A percentile compares a stretch with the other conserved stretches of the same genome.
phyloP scores from a whole-genome alignment of 805 yeast species.

The Isabelozyma heimii region DNA sequence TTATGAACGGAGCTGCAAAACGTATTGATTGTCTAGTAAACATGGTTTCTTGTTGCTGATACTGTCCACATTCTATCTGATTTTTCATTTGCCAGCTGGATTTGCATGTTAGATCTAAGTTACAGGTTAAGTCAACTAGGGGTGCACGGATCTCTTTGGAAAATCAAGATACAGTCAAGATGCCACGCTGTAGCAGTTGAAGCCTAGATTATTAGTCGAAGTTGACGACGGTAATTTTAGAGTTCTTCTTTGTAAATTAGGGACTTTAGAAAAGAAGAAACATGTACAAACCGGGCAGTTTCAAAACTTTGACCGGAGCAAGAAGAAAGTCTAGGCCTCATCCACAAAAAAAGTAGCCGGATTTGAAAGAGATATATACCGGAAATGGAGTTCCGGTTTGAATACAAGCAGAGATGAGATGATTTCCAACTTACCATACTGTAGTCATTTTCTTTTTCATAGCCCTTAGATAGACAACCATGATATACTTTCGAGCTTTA shows the following conservation, averaged over 20 bases:
- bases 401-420: background rate
- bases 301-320: too few species aligned
- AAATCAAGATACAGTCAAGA: too few species aligned
- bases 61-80: background rate
- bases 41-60: slow-evolving; percentile 1
- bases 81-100: background rate
- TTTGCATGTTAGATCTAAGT: background rate
- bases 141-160: background rate
- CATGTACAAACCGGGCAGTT: too few species aligned
- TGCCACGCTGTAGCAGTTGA: too few species aligned
- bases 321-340: too few species aligned
- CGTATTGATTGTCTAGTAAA: slow-evolving; percentile 3
- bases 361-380: too few species aligned
- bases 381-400: background rate
- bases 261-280: too few species aligned
- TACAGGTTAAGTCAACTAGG: background rate
- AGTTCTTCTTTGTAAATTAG: too few species aligned
- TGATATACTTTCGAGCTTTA: background rate
- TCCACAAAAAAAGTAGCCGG: too few species aligned
- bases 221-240: too few species aligned
- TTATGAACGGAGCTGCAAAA: slow-evolving; percentile 1
- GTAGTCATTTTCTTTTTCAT: background rate
- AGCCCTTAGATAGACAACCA: background rate
- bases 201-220: too few species aligned
- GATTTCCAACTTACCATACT: background rate